Base-by-base conservation (phyloP, 768 basidiomycete genomes). In the Mrakia gelida region DNA sequence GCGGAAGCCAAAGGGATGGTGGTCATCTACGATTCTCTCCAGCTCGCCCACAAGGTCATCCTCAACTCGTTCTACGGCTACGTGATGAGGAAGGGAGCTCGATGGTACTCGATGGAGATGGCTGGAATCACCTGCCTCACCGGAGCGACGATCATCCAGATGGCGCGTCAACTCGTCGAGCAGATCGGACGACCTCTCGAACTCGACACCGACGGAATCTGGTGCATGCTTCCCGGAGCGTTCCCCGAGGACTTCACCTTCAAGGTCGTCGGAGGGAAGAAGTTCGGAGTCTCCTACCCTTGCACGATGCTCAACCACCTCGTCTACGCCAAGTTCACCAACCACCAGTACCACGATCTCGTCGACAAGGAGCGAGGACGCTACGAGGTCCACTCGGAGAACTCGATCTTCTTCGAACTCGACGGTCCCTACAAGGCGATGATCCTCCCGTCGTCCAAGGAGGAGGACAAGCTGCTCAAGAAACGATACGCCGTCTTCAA, bases 71-170 rank as follows among this genome's bases (percentile, higher is more conserved):
- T 99, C 88, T 99, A 99, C 83, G 97, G 97, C 52, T 99, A 99
- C 81, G 96, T 99, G 83, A 98, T 98, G 97, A 90, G 97, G 59
- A 98, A 99, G 84, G 97, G 97, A 73, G 97, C 97, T 26, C 88
- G 97, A 43, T 99, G 97, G 97, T 95, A 98, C 84, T 98, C 96
- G 41, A 98, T 99, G 97, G 97, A 99, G 86, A 99, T 99, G 97
- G 97, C 97, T 0, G 97, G 97, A 10, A 98, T 99, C 80, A 98
- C 97, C 16, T 99, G 97, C 85, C 87, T 98, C 73, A 98, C 97
- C 0, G 97, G 97, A 59, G 95, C 97, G 28, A 93, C 90, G 9
- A 98, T 99, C 86, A 98, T 99, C 81, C 96, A 99, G 84, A 95
- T 99, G 94, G 96, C 97, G 21, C 90, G 97, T 54, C 91, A 95